These are phyloP conservation scores for Scutellaria barbata DNA, from an alignment of 257 asterid genomes.

Conservation along the genomic window DNA sequence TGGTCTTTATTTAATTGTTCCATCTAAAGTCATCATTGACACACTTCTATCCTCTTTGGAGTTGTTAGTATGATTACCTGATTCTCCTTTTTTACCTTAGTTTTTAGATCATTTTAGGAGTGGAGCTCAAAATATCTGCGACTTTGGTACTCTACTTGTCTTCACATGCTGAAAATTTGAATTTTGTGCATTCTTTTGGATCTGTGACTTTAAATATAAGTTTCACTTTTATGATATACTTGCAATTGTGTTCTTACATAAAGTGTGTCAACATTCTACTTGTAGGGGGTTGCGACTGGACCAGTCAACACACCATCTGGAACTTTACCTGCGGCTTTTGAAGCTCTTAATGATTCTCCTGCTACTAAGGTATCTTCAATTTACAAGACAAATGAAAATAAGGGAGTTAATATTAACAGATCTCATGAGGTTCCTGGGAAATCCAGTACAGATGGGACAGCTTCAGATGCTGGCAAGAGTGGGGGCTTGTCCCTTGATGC, in stretches of 20 bases:
- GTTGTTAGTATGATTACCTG: background rate
- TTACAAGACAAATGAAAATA: conserved; percentile 96
- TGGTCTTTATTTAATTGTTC: background rate
- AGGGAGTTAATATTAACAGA: conserved; percentile 97
- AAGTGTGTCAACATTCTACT: conserved; percentile 28
- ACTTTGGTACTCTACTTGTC: conserved; percentile 20
- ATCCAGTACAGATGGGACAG: conserved; percentile 96
- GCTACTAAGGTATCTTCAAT: conserved; percentile 92
- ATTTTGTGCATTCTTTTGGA: conserved; percentile 11
- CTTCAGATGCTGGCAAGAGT: conserved; percentile 74
- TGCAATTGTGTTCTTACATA: conserved; percentile 21
- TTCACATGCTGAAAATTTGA: conserved; percentile 28
- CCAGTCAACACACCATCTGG: conserved; percentile 46
- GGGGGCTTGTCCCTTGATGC: conserved; percentile 81
- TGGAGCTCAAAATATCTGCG: conserved; percentile 16
- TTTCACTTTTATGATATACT: background rate
- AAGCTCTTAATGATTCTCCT: conserved; percentile 55
- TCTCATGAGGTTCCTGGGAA: conserved; percentile 99
- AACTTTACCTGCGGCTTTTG: conserved; percentile 45
- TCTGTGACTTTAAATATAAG: background rate
- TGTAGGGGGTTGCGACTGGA: conserved; percentile 71
- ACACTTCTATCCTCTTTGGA: conserved; percentile 1
- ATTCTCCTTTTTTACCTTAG: conserved; percentile 5
- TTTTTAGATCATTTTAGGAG: background rate
- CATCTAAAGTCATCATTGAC: background rate